phyloP scores from a whole-genome alignment of 2,329 filamentous ascomycete genomes.

The Pseudocercospora fijiensis region DNA sequence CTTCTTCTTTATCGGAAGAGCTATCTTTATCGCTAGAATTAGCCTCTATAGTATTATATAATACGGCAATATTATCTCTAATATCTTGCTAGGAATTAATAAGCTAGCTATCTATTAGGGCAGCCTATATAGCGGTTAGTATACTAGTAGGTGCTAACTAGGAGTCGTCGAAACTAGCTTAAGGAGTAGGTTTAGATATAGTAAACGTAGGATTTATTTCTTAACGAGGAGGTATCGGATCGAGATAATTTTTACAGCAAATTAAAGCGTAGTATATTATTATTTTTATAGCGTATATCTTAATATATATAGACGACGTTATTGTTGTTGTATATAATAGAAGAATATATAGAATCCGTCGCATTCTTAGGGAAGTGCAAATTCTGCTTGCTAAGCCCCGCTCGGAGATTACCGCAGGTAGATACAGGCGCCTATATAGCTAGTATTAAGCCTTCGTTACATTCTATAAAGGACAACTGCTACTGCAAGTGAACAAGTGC shows the following conservation, averaged over 20 bases:
- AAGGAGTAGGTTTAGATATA: neutral
- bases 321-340: neutral
- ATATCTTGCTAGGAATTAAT: too few species aligned
- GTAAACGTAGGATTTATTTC: neutral
- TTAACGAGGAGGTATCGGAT: neutral
- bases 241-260: neutral
- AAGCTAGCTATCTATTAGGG: too few species aligned
- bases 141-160: neutral
- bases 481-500: neutral
- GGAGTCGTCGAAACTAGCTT: neutral
- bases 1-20: neutral
- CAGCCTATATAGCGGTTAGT: too few species aligned
- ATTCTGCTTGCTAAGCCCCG: neutral
- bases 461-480: neutral
- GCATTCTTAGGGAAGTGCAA: neutral
- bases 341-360: neutral
- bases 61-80: too few species aligned
- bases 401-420: too few species aligned
- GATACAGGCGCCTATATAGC: neutral
- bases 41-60: too few species aligned
- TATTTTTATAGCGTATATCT: neutral
- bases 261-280: neutral
- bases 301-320: neutral
- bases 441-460: neutral
- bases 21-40: neutral